Evolutionary conservation across 1,284 basidiomycete genomes (phyloP).

Genomic region (Marasmius tenuissimus): DNA sequence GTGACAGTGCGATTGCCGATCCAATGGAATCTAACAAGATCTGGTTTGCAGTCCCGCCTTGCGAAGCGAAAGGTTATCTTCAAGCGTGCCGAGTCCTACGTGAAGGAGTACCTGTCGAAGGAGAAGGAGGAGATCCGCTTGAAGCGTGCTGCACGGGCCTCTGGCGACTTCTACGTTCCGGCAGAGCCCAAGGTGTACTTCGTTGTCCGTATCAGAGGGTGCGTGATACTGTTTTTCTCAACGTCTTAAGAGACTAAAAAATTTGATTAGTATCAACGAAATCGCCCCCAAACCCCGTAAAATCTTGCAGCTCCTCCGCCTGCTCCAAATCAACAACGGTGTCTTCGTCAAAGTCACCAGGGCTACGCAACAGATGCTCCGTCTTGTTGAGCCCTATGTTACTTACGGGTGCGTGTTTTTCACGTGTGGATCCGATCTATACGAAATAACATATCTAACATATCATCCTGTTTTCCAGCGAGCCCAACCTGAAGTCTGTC

Average conservation of each 20-base stretch:
- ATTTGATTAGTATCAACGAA: conserved; percentile 87
- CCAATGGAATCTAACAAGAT: neutral
- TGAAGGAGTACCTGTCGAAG: conserved; percentile 92
- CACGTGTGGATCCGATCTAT: neutral
- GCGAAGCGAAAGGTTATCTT: conserved; percentile 97
- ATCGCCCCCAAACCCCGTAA: conserved; percentile 99
- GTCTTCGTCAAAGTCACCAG: conserved; percentile 97
- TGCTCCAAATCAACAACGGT: conserved; percentile 99
- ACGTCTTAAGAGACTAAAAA: neutral
- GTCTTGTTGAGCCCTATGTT: conserved; percentile 95
- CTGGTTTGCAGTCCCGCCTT: conserved; percentile 67
- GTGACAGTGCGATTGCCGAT: conserved; percentile 1
- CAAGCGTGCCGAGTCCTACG: conserved; percentile 98
- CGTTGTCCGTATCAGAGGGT: conserved; percentile 95
- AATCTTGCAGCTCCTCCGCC: conserved; percentile 97
- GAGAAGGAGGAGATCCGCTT: conserved; percentile 98
- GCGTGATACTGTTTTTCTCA: conserved; percentile 32
- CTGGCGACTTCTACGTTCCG: conserved; percentile 97
- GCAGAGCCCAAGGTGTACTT: conserved; percentile 98
- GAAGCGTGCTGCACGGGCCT: conserved; percentile 89
- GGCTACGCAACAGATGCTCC: conserved; percentile 98
- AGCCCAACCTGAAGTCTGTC: conserved; percentile 95
- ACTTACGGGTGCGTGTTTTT: conserved; percentile 79
- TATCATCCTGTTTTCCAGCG: conserved; percentile 43
- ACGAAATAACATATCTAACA: neutral